Conservation (phyloP, 768 basidiomycete species). For the Tylopilus felleus region DNA sequence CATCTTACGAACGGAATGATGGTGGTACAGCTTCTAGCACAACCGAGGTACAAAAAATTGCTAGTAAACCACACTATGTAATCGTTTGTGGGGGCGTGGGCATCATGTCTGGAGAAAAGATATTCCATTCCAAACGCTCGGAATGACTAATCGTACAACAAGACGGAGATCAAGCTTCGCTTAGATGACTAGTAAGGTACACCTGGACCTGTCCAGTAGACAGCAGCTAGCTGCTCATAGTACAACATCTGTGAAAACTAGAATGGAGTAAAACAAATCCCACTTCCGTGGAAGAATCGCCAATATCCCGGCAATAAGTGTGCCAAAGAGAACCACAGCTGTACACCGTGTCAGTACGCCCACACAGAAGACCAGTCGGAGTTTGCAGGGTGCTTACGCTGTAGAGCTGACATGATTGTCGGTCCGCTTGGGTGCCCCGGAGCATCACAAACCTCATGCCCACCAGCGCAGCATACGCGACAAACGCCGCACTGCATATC, state of each 20-base stretch:
- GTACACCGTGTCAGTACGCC: neutral
- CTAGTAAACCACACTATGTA: neutral
- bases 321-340: slow-evolving; percentile 33
- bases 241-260: slow-evolving; percentile 10
- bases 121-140: neutral
- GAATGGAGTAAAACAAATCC: slow-evolving; percentile 6
- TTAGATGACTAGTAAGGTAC: neutral
- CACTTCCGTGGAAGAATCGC: slow-evolving; percentile 23
- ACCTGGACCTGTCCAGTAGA: slow-evolving; percentile 8
- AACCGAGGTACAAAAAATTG: neutral
- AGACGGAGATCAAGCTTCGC: neutral
- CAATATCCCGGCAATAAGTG: slow-evolving; percentile 32
- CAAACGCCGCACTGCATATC: slow-evolving; percentile 25
- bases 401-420: slow-evolving; percentile 29
- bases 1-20: neutral
- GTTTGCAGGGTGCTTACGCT: slow-evolving; percentile 21
- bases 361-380: neutral
- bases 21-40: neutral
- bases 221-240: neutral
- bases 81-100: neutral
- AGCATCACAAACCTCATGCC: slow-evolving; percentile 28
- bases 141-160: slow-evolving; percentile 9
- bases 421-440: slow-evolving; percentile 21
- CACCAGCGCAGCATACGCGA: slow-evolving; percentile 23
- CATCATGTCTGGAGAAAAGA: neutral